Base-by-base conservation (phyloP, 2,329 filamentous ascomycete genomes). In the Pestalotiopsis sp. region DNA sequence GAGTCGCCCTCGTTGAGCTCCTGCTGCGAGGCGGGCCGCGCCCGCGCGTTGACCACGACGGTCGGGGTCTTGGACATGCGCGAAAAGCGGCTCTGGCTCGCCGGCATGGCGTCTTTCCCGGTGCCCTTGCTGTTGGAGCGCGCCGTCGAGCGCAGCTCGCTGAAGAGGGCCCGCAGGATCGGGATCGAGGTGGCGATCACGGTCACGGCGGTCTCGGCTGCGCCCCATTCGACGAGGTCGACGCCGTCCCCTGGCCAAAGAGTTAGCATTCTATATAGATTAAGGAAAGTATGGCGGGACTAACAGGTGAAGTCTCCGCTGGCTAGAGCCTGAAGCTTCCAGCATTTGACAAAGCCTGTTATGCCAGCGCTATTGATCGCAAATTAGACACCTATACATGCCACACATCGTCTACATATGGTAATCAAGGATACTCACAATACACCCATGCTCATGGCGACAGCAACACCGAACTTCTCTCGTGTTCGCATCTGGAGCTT, bases 101-200 rank as follows among this genome's bases (percentile, higher is more conserved):
- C 56, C 9, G 58, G 58, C 26, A 61, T 39, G 17, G 35, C 38
- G 22, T 63, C 38, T 48, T 52, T 63, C 9, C n/a, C 26, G 5
- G 13, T 24, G 20, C n/a, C 20, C 20, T 63, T 63, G 60, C 20
- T 44, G 39, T 63, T 40, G 20, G n/a, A 22, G 17, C 60, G n/a
- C 10, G 44, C 48, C 48, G 62, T 55, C 9, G 48, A 38, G 17
- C 17, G 22, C 38, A 64, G n/a, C 39, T 75, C 72, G 40, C 71
- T 73, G 65, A 77, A 67, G 2, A 77, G 71, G n/a, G 73, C 75
- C 1, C 76, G 75, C 7, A 78, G 66, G n/a, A 78, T 76, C 9
- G 77, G 77, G 26, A 78, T 77, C 3, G 75, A 78, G 48, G 75
- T 72, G 5, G 75, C 76, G 2, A 77, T 70, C 26, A 78, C 74